Evolutionary conservation across 2,329 filamentous ascomycete species (phyloP).

Genomic region (Alternaria brassicicola): DNA sequence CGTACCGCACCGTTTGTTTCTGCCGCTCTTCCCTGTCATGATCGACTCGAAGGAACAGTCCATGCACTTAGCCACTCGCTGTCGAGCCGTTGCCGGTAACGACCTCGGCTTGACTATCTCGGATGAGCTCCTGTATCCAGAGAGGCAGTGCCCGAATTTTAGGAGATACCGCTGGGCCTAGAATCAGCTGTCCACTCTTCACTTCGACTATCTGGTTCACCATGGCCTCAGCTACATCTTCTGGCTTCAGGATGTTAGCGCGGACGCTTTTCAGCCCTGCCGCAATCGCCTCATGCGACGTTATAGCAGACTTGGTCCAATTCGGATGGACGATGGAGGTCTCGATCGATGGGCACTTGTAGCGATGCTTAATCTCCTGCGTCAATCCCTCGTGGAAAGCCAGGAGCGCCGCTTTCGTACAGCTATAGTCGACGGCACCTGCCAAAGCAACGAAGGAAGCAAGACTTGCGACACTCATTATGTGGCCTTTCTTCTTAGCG

Average conservation of each 20-base stretch:
- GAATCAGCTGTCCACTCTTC: conserved; percentile 50
- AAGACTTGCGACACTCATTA: conserved; percentile 46
- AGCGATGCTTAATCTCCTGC: conserved; percentile 51
- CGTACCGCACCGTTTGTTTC: not conserved
- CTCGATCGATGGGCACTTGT: conserved; percentile 52
- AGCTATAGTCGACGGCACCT: conserved; percentile 44
- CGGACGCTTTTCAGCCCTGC: conserved; percentile 40
- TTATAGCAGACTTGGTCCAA: conserved; percentile 51
- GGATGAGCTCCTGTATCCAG: conserved; percentile 45
- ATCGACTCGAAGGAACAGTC: conserved; percentile 8
- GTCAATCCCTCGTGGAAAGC: conserved; percentile 47
- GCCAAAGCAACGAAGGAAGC: conserved; percentile 43
- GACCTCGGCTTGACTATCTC: conserved; percentile 38
- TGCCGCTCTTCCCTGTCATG: not conserved
- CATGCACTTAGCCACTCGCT: conserved; percentile 18
- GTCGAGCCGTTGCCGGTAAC: conserved; percentile 38
- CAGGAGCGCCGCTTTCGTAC: conserved; percentile 42
- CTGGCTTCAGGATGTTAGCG: conserved; percentile 46
- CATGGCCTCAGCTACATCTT: conserved; percentile 51
- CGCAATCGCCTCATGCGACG: conserved; percentile 33
- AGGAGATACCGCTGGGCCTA: conserved; percentile 39
- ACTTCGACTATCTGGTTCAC: conserved; percentile 52
- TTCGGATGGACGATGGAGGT: conserved; percentile 52
- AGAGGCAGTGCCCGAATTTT: conserved; percentile 38
- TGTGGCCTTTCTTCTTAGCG: conserved; percentile 44